Evolutionary conservation across 768 basidiomycete genomes (phyloP), one percentile per base, ranked within the genome.

Genomic region (Serpula lacrymans): DNA sequence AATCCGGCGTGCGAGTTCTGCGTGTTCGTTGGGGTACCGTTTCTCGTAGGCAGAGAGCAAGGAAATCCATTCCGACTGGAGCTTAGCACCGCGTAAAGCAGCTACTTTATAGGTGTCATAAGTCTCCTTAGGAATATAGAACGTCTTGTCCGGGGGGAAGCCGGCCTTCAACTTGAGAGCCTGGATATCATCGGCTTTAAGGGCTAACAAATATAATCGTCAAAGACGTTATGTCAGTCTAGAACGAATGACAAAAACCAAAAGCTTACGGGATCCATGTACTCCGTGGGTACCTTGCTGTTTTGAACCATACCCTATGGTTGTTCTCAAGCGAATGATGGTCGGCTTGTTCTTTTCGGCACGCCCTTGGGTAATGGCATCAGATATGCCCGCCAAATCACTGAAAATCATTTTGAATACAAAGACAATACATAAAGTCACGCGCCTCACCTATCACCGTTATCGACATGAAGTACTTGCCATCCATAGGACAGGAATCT

Each of bases 281-380:
- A 96, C 90, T 52, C 89, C 89, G 57, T 95, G 91, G 7, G 91
- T 92, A 47, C 94, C 94, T 63, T 91, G 85, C 58, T 82, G 77
- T 70, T 88, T 89, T 24, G 94, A 96, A 46, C 94, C 94, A 58
- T 76, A 96, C 28, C 94, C 94, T 47, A 97, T 97, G 32, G 85
- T 96, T 39, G 94, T 96, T 54, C 74, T 80, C 41, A 95, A 68
- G 45, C 80, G 75, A 63, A 96, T 88, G 51, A 97, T 72, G 26
- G 91, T 89, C 20, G 94, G 94, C 69, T 91, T 92, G 63, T 52
- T 72, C 61, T 74, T 86, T 57, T 84, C 84, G 60, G 73, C 68
- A 54, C 84, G 81, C 40, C 85, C 91, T 56, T 83, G 75, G 32
- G 72, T 77, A 53, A 97, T 87, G 35, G 92, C 84, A 35, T 80